Conservation (phyloP, 164 flowering plant genomes). For the Chimonanthus praecox region DNA sequence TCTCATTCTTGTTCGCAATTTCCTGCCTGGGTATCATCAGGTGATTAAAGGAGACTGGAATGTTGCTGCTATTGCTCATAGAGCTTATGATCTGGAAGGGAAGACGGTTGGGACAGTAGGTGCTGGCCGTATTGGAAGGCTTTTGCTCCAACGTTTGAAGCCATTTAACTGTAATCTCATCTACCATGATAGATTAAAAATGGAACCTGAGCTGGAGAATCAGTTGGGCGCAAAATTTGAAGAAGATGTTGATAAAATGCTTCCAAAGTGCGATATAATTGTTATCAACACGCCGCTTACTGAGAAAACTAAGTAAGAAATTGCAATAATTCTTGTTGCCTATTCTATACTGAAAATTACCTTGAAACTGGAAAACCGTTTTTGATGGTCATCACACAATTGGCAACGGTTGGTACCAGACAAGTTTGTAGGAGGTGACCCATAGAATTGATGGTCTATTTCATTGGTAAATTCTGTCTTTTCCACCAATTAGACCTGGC, state of each 20-base stretch:
- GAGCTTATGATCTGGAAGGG: slow-evolving; percentile 96
- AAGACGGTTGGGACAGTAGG: slow-evolving; percentile 97
- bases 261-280: slow-evolving; percentile 86
- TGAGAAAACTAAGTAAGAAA: slow-evolving; percentile 80
- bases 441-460: no score
- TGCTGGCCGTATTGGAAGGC: slow-evolving; percentile 90
- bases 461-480: no score
- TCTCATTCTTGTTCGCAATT: slow-evolving; percentile 86
- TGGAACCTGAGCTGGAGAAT: slow-evolving; percentile 71
- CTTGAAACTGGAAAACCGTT: background rate
- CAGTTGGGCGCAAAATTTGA: slow-evolving; percentile 75
- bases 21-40: slow-evolving; percentile 83
- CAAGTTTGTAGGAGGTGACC: no score
- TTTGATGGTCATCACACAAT: no score
- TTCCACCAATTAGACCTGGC: no score
- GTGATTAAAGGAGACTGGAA: slow-evolving; percentile 87
- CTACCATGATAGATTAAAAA: slow-evolving; percentile 85
- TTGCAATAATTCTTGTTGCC: background rate
- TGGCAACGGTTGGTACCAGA: no score
- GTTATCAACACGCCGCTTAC: slow-evolving; percentile 94
- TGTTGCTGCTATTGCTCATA: slow-evolving; percentile 81
- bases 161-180: slow-evolving; percentile 93
- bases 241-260: slow-evolving; percentile 85
- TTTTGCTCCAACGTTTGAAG: slow-evolving; percentile 81
- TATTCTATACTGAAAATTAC: background rate